Conservation (phyloP, 2,329 filamentous ascomycete genomes). For the Aspergillus piperis region DNA sequence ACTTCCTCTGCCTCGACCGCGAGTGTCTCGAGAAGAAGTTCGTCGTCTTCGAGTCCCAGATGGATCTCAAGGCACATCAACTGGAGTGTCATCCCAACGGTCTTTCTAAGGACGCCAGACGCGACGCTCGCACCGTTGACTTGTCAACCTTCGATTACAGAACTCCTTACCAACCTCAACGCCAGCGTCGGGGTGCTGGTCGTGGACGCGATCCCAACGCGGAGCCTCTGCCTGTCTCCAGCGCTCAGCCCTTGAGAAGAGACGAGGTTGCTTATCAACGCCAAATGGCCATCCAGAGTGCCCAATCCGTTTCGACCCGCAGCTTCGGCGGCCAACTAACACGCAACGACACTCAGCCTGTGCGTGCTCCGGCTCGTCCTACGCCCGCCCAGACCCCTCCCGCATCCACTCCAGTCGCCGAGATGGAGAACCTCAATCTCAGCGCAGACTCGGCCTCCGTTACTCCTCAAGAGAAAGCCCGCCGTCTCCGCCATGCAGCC, state of each 20-base stretch:
- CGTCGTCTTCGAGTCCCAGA: constrained; percentile 90
- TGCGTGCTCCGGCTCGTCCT: constrained; percentile 47
- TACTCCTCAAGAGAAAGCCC: constrained; percentile 77
- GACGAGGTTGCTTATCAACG: constrained; percentile 91
- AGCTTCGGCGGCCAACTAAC: constrained; percentile 85
- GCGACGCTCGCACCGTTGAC: constrained; percentile 83
- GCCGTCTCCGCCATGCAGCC: constrained; percentile 74
- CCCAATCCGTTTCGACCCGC: constrained; percentile 75
- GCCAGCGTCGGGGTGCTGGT: constrained; percentile 61
- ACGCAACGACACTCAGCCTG: constrained; percentile 48
- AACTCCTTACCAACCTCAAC: constrained; percentile 65
- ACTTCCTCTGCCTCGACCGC: constrained; percentile 79
- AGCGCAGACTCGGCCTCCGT: constrained; percentile 46
- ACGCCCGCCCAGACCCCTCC: constrained; percentile 29
- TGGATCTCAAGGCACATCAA: constrained; percentile 94
- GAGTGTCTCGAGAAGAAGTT: constrained; percentile 98
- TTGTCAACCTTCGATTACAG: constrained; percentile 83
- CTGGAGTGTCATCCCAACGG: constrained; percentile 77
- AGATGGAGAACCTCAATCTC: constrained; percentile 57
- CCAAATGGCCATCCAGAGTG: constrained; percentile 86
- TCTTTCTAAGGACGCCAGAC: constrained; percentile 76
- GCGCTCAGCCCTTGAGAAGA: constrained; percentile 75
- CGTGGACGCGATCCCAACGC: constrained; percentile 85
- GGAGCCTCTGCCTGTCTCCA: constrained; percentile 73
- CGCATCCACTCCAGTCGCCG: constrained; percentile 32